Percentiles rank a stretch among this genome's conserved stretches.
Conservation (phyloP, 1,284 basidiomycete species). For the Dichomitus squalens region DNA sequence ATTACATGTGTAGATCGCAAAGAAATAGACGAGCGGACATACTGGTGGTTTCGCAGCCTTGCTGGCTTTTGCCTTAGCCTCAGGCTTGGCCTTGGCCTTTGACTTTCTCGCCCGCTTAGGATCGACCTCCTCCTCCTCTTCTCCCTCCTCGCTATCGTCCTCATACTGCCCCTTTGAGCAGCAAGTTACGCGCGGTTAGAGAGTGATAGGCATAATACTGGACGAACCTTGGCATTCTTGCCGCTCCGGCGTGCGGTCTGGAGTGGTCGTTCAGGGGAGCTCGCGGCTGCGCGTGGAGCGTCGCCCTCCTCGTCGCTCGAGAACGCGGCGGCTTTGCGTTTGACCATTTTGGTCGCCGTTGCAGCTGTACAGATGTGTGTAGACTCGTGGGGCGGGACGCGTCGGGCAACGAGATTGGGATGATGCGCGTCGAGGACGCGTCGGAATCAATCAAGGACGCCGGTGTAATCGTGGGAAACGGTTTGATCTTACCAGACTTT, state of each 20-base stretch:
- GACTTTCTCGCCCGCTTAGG: not conserved
- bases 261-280: constrained; percentile 20
- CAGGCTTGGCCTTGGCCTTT: constrained; percentile 10
- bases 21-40: not conserved
- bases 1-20: not conserved
- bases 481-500: constrained; percentile 1
- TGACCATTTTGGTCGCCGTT: constrained; percentile 33
- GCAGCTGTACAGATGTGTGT: not conserved
- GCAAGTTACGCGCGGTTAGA: not conserved
- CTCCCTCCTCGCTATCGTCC: constrained; percentile 8
- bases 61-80: no score
- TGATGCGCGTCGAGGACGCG: constrained; percentile 20
- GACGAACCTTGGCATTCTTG: constrained; percentile 16
- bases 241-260: constrained; percentile 20
- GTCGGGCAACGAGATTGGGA: constrained; percentile 14
- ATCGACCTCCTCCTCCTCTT: constrained; percentile 22
- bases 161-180: not conserved
- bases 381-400: no score
- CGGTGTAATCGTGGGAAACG: constrained; percentile 20
- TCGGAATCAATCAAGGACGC: not conserved
- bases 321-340: constrained; percentile 35
- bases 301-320: constrained; percentile 36
- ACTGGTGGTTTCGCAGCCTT: constrained; percentile 13
- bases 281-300: constrained; percentile 5
- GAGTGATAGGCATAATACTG: not conserved